Evolutionary conservation across 2,329 filamentous ascomycete genomes (phyloP), one percentile per base, ranked within the genome.

Genomic region (Fusarium concolor): DNA sequence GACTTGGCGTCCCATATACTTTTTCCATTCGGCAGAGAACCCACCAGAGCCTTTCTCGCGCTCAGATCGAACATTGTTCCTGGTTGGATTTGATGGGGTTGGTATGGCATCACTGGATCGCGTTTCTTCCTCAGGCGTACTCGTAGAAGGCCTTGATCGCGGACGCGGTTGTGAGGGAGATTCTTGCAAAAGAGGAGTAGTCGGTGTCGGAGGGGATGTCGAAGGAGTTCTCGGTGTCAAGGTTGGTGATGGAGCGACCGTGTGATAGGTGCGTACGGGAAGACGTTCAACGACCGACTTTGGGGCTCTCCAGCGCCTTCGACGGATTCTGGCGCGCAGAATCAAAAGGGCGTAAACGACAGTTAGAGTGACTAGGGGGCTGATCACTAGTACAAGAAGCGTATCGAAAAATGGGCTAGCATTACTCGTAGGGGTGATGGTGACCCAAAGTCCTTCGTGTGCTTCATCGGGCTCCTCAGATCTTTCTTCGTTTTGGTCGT

Each of bases 371-470:
- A 98, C 90, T 15, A 99, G 81, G 10, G 96, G 96, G 74, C 94
- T 97, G 54, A 98, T 90, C 31, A 99, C 94, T n/a, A 99, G 84
- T 10, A 99, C 94, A n/a, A 98, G 84, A 4, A 99, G 86, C 0
- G 95, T 98, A 76, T 99, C 96, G 71, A 98, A 94, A 81, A 99
- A 97, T 0, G 96, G 94, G 71, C 91, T 96, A 7, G 92, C 91
- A 67, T 93, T 95, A 78, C 89, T 95, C 1, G 94, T 94, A 2
- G 94, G 96, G 1, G 93, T 96, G 56, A 99, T 88, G 10, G 96
- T 97, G n/a, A 99, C 93, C 94, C 94, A 98, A 6, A 99, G 86
- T 3, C 94, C 95, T 72, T 96, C 90, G 37, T 84, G 80, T 17
- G 65, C 58, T n/a, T 49, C 43, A 18, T 66, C 57, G 8, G 70